These are phyloP conservation scores for Lentinula edodes DNA, from an alignment of 768 basidiomycete species.

Conservation along the genomic window DNA sequence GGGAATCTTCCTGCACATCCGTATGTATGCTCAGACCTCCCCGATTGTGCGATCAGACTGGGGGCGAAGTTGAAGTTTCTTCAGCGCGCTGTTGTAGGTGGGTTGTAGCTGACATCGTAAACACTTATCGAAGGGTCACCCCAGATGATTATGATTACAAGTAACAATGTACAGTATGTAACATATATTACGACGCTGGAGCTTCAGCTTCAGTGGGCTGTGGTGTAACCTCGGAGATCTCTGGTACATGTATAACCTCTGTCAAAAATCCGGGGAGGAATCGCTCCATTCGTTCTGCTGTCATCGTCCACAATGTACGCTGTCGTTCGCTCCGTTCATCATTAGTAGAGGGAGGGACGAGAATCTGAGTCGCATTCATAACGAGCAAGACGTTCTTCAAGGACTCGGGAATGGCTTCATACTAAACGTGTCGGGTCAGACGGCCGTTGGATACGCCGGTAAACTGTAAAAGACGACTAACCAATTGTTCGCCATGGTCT, in stretches of 20 bases:
- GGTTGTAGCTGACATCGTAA: too few relatives aligned
- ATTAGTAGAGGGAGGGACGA: constrained; percentile 58
- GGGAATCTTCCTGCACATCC: too few relatives aligned
- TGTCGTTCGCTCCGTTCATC: constrained; percentile 54
- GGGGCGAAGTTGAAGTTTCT: too few relatives aligned
- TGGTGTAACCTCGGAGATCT: constrained; percentile 18
- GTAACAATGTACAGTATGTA: neutral
- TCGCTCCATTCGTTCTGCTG: constrained; percentile 80
- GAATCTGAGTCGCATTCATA: constrained; percentile 85
- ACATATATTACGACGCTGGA: neutral
- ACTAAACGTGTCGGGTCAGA: constrained; percentile 36
- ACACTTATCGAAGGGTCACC: too few relatives aligned
- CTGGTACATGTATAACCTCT: constrained; percentile 49
- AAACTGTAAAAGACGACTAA: constrained; percentile 39
- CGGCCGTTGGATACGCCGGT: neutral
- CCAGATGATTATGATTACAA: neutral
- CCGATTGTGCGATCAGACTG: too few relatives aligned
- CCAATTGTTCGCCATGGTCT: constrained; percentile 82
- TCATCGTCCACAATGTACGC: constrained; percentile 76
- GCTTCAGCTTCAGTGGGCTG: neutral
- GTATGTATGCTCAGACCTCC: too few relatives aligned
- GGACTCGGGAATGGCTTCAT: constrained; percentile 93
- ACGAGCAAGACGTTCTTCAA: constrained; percentile 95
- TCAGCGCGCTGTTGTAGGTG: too few relatives aligned
- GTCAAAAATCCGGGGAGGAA: constrained; percentile 89